A percentile compares a stretch with the other conserved stretches of the same genome.
Conservation (phyloP, 164 flowering plant genomes). For the Litsea cubeba region DNA sequence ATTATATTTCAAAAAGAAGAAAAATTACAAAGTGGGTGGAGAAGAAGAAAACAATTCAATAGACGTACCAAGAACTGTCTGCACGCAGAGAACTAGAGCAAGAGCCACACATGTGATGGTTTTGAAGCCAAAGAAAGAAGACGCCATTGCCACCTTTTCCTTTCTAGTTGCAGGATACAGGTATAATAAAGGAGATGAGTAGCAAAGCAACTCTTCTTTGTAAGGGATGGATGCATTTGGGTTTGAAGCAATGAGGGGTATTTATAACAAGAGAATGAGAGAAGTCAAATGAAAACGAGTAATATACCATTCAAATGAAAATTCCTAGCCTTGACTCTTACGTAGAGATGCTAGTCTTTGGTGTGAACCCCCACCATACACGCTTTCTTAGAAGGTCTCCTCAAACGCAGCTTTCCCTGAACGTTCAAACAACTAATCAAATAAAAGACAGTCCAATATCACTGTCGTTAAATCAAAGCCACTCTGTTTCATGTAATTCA, state of each 20-base stretch:
- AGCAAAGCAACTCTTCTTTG: background rate
- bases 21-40: background rate
- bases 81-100: background rate
- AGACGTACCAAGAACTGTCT: background rate
- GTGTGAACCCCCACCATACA: background rate
- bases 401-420: background rate
- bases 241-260: background rate
- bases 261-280: background rate
- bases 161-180: background rate
- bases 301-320: too few species aligned
- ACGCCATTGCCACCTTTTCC: background rate
- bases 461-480: background rate
- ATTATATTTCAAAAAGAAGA: background rate
- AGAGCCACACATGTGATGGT: background rate
- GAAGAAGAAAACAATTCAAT: too few species aligned
- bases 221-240: background rate
- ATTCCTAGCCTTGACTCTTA: too few species aligned
- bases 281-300: background rate
- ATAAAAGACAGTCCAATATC: too few species aligned
- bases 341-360: too few species aligned
- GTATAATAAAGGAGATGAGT: background rate
- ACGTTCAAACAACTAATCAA: background rate
- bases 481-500: background rate
- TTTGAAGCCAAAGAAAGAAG: background rate
- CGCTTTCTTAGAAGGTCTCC: background rate